Base-by-base conservation (phyloP, 345 rosid genomes). In the Populus deltoides region DNA sequence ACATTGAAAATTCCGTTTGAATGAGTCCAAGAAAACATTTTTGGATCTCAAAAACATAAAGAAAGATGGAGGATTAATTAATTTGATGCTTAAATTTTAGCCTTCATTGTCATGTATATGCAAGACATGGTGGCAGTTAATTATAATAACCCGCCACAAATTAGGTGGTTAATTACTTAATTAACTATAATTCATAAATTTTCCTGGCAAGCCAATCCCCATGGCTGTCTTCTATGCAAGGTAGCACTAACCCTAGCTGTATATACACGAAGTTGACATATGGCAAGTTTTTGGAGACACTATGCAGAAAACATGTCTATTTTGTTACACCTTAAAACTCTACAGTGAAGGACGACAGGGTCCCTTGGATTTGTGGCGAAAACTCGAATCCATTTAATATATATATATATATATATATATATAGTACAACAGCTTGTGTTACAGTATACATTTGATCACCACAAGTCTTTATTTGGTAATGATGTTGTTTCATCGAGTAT, bases 1-100 rank as follows among this genome's bases (percentile, higher is more conserved):
- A 47, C 86, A 81, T 83, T 59, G 85, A 71, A 55, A 76, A 38
- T 55, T 43, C 49, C 74, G 86, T 73, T 85, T 85, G 88, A 85
- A 80, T 66, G 66, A 71, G 81, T 80, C 86, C 66, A 2, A 27
- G 35, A 7, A 68, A 22, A 17, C 49, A 55, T 38, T 12, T 35
- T 24, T 11, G 31, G 27, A 36, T 57, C 45, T 20, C 15, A 62
- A 33, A 74, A 17, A 27, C 70, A 68, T 66, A 72, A 68, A 73
- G 35, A 66, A 72, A 78, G 71, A 57, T 66, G 57, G 74, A 68
- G 29, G 38, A 71, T 6, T 33, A 27, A 2, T 17, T 38, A n/a
- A 71, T 7, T 6, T 20, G 59, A 53, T 53, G 24, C 35, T 20
- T 69, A 5, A 13, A 68, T 29, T 43, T 17, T 38, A 27, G 9